Base-by-base conservation (phyloP, 768 basidiomycete species). In the Suillus ampliporus region DNA sequence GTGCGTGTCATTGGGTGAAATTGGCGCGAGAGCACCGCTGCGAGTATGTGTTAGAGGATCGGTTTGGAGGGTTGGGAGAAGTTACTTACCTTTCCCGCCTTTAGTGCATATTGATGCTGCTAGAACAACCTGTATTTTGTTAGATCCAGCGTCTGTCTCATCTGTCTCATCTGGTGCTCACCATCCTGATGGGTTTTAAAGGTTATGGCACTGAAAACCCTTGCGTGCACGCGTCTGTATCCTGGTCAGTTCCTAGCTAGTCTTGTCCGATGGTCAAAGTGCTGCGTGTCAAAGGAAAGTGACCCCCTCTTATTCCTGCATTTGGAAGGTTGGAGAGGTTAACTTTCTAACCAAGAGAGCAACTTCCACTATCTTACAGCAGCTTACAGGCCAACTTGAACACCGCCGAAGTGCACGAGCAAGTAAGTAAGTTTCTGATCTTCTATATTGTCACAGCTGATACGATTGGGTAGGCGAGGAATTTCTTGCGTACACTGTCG, bases 61-160 rank as follows among this genome's bases (percentile, higher is more conserved):
- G 52, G 57, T 58, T 26, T 21, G 4, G 19, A 62, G n/a, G 23
- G 43, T n/a, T 37, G 52, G n/a, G n/a, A n/a, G n/a, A n/a, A n/a
- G n/a, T n/a, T n/a, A n/a, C 86, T 66, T 67, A 93, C 94, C 89
- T 84, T 96, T 95, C 14, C 95, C 95, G 72, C 88, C 91, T 77
- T 95, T 95, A 54, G 94, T 95, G 76, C 94, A 95, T 86, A 97
- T 94, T 66, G 93, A 95, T 35, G 95, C 92, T 69, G 95, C 95
- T 68, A 97, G 82, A 61, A 97, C 94, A 67, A 96, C 94, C 95
- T 96, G 64, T 26, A 2, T 9, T 31, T 41, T 28, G 44, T 63
- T 37, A 13, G 50, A 34, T 56, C 37, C 38, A 13, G 23, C 40
- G 26, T 19, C 17, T 13, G 38, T 28, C 38, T 56, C 2, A 6